These are phyloP conservation scores for Diplodia sapinea DNA, from an alignment of 2,329 filamentous ascomycete genomes.

Conservation along the genomic window DNA sequence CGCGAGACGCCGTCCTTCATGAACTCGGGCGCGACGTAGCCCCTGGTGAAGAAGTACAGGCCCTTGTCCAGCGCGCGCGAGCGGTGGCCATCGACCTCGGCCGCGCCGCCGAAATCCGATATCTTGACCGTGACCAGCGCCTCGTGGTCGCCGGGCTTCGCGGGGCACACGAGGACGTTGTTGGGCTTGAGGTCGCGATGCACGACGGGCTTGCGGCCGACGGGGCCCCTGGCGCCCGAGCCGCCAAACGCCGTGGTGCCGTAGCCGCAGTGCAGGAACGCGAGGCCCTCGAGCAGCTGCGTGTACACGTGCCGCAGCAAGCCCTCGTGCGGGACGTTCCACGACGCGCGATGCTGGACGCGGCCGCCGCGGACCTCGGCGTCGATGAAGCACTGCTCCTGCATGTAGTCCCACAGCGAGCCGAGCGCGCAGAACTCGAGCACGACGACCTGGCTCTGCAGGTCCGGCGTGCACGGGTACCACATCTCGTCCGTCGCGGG, in stretches of 20 bases:
- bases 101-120: conserved; percentile 4
- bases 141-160: neutral
- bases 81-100: neutral
- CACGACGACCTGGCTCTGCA: neutral
- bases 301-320: neutral
- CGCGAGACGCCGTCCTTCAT: neutral
- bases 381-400: neutral
- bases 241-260: conserved; percentile 5
- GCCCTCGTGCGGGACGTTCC: neutral
- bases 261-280: conserved; percentile 5
- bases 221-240: neutral
- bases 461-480: neutral
- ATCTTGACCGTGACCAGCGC: neutral
- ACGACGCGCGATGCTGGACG: no score
- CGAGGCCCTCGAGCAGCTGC: neutral
- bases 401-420: neutral
- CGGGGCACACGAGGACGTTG: neutral
- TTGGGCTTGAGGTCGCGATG: conserved; percentile 14
- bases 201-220: neutral
- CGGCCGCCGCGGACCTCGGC: no score
- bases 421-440: conserved; percentile 1
- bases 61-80: neutral
- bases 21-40: neutral
- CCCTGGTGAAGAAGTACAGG: neutral
- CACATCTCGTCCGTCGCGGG: neutral